A percentile compares a stretch with the other conserved stretches of the same genome.
These are phyloP conservation scores for sunflower (Helianthus annuus) DNA, from an alignment of 129 eudicot genomes.

Conservation along the genomic window DNA sequence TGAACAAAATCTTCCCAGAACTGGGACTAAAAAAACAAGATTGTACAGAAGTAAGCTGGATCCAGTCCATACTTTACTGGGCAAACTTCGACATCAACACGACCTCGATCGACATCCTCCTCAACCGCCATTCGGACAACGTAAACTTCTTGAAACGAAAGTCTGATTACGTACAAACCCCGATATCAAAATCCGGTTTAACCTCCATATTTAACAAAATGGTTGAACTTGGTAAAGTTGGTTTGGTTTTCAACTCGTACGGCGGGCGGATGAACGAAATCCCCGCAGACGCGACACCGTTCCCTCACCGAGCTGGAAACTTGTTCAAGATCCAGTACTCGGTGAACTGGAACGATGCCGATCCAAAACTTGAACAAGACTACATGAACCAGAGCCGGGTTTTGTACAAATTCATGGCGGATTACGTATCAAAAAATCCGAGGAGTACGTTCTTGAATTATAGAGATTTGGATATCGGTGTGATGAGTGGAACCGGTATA, in stretches of 20 bases:
- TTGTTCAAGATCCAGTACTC: slow-evolving; percentile 45
- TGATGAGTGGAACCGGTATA: slow-evolving; percentile 33
- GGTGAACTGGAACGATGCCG: slow-evolving; percentile 45
- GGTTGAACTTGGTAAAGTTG: slow-evolving; percentile 34
- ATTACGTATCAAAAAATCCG: slow-evolving; percentile 40
- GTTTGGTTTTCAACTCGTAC: slow-evolving; percentile 35
- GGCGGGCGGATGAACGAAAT: slow-evolving; percentile 64
- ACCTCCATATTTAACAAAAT: slow-evolving; percentile 34
- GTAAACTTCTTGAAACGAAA: slow-evolving; percentile 44
- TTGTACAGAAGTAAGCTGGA: slow-evolving; percentile 39
- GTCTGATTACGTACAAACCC: slow-evolving; percentile 46
- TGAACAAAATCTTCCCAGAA: slow-evolving; percentile 36
- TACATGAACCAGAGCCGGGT: slow-evolving; percentile 34
- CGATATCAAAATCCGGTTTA: slow-evolving; percentile 37
- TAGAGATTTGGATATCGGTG: slow-evolving; percentile 36
- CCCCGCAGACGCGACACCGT: slow-evolving; percentile 43
- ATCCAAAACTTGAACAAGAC: slow-evolving; percentile 20
- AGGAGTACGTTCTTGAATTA: slow-evolving; percentile 33
- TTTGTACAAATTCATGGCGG: slow-evolving; percentile 28
- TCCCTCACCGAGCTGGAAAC: slow-evolving; percentile 68
- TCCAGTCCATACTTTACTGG: slow-evolving; percentile 33
- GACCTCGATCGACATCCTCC: slow-evolving; percentile 11
- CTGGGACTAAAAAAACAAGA: slow-evolving; percentile 25
- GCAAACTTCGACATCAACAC: slow-evolving; percentile 26
- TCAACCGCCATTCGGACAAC: slow-evolving; percentile 28